These are phyloP conservation scores for Fomitopsis palustris DNA, from an alignment of 1,284 basidiomycete genomes.

Conservation along the genomic window DNA sequence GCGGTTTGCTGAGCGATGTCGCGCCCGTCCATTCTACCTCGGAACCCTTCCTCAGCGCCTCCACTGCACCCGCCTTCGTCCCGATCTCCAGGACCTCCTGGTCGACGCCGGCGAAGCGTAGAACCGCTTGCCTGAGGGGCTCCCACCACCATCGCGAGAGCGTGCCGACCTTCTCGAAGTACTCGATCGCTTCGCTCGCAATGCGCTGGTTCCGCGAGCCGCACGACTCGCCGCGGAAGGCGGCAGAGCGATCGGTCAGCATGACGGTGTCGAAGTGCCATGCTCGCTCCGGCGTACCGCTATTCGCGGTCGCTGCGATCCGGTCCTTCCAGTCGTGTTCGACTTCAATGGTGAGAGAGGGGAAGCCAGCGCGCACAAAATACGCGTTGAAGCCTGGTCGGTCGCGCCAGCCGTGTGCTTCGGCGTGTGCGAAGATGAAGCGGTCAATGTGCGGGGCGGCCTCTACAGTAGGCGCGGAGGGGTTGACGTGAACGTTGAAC, in stretches of 20 bases:
- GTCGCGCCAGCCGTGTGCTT: conserved; percentile 66
- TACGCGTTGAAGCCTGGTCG: conserved; percentile 70
- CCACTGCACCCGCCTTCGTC: conserved; percentile 17
- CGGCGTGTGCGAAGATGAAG: conserved; percentile 63
- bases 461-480: conserved; percentile 14
- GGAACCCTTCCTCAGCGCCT: background rate
- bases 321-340: conserved; percentile 70
- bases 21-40: conserved; percentile 6
- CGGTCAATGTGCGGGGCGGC: conserved; percentile 53
- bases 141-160: conserved; percentile 64
- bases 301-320: conserved; percentile 37
- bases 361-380: conserved; percentile 74
- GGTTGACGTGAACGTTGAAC: conserved; percentile 23
- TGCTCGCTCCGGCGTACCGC: conserved; percentile 38
- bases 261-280: conserved; percentile 61
- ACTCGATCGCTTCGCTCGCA: conserved; percentile 59
- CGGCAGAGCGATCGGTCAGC: conserved; percentile 70
- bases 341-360: conserved; percentile 66
- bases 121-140: conserved; percentile 54
- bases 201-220: conserved; percentile 64
- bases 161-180: conserved; percentile 36
- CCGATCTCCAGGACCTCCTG: conserved; percentile 26
- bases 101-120: conserved; percentile 57
- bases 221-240: conserved; percentile 63
- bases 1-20: conserved; percentile 16